phyloP scores from a whole-genome alignment of 2,329 filamentous ascomycete species.

The Penicillium thymicola region DNA sequence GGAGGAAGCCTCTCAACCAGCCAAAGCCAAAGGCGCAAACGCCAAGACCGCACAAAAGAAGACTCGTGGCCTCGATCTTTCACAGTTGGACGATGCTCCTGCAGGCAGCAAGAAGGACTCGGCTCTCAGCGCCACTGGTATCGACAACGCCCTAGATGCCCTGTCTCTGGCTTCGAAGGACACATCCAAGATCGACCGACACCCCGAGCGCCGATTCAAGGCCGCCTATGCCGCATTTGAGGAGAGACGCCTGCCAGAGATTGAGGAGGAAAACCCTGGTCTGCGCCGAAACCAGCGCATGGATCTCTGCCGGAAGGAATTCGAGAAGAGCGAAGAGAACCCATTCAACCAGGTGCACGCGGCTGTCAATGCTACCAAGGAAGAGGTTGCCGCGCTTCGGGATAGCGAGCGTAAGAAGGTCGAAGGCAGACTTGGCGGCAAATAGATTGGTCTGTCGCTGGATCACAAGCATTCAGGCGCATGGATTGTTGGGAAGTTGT shows the following conservation, averaged over 20 bases:
- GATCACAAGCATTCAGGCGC: not conserved
- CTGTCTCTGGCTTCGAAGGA: slow-evolving; percentile 63
- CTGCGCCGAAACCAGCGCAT: slow-evolving; percentile 80
- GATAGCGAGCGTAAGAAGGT: slow-evolving; percentile 68
- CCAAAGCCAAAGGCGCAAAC: slow-evolving; percentile 59
- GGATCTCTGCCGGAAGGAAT: slow-evolving; percentile 83
- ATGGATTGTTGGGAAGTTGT: not conserved
- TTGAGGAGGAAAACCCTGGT: slow-evolving; percentile 78
- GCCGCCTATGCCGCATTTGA: slow-evolving; percentile 82
- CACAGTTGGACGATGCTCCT: slow-evolving; percentile 64
- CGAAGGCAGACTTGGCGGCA: slow-evolving; percentile 60
- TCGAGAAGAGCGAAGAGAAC: slow-evolving; percentile 91
- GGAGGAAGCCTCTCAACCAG: slow-evolving; percentile 69
- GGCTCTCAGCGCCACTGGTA: slow-evolving; percentile 76
- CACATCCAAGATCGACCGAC: slow-evolving; percentile 72
- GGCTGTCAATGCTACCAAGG: slow-evolving; percentile 71
- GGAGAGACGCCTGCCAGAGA: slow-evolving; percentile 75
- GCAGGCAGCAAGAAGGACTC: slow-evolving; percentile 48
- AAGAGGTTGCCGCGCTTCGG: slow-evolving; percentile 67
- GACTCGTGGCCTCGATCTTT: slow-evolving; percentile 68
- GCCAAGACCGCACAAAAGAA: slow-evolving; percentile 51
- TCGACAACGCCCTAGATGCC: slow-evolving; percentile 90
- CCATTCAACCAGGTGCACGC: slow-evolving; percentile 85
- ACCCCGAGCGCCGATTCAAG: slow-evolving; percentile 83
- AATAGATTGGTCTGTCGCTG: slow-evolving; percentile 14